Evolutionary conservation across 352 stramenopile species (phyloP).

Genomic region (Hyaloperonospora arabidopsidis): DNA sequence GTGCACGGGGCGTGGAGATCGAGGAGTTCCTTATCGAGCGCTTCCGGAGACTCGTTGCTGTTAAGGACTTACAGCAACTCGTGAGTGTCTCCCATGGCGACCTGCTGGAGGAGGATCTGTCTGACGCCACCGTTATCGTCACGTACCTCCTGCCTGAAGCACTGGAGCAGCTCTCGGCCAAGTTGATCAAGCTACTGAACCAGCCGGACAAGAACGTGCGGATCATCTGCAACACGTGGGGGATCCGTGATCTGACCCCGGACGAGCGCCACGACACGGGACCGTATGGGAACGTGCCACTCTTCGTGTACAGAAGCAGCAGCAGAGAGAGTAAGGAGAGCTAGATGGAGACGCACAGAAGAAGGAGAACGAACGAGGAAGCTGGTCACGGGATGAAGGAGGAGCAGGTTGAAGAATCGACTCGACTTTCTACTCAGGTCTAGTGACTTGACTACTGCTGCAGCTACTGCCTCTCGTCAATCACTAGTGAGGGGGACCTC

Average conservation of each 20-base stretch:
- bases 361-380: slow-evolving; percentile 1
- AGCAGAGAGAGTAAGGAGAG: neutral
- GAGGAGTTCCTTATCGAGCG: slow-evolving; percentile 44
- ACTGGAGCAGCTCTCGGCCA: slow-evolving; percentile 33
- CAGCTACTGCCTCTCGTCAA: neutral
- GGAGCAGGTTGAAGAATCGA: neutral
- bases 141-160: slow-evolving; percentile 52
- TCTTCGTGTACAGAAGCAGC: slow-evolving; percentile 43
- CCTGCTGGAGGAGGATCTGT: slow-evolving; percentile 43
- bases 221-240: slow-evolving; percentile 63
- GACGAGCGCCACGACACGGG: slow-evolving; percentile 32
- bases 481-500: too few relatives aligned
- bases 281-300: slow-evolving; percentile 37
- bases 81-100: slow-evolving; percentile 46
- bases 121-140: slow-evolving; percentile 45
- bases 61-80: slow-evolving; percentile 32
- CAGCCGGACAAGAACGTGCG: slow-evolving; percentile 31
- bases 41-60: slow-evolving; percentile 31
- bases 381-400: neutral
- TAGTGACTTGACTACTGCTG: neutral
- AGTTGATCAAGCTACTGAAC: slow-evolving; percentile 31
- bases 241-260: slow-evolving; percentile 29
- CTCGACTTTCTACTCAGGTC: neutral
- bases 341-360: slow-evolving; percentile 5
- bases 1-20: slow-evolving; percentile 49